Conservation (phyloP, 495 filamentous ascomycete genomes). For the Pyrenula aspistea region DNA sequence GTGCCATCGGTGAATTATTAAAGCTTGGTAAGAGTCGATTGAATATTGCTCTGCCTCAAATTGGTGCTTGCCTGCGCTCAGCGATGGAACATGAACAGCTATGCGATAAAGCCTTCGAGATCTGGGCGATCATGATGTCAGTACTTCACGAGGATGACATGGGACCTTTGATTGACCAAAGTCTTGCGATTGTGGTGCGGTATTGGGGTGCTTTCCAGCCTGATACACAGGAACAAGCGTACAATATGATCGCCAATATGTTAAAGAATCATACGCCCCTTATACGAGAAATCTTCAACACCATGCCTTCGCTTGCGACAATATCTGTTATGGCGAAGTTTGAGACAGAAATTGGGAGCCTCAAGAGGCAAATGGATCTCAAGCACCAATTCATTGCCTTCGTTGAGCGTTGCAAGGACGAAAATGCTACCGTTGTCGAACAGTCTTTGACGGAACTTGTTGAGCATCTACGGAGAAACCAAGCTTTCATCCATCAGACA, state of each 20-base stretch:
- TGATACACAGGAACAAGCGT: constrained; percentile 41
- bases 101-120: constrained; percentile 63
- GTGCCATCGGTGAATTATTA: constrained; percentile 82
- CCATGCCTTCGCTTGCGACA: constrained; percentile 65
- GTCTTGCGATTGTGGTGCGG: constrained; percentile 71
- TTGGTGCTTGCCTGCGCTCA: constrained; percentile 78
- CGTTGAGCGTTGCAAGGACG: constrained; percentile 58
- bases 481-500: constrained; percentile 69
- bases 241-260: constrained; percentile 50
- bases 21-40: constrained; percentile 55
- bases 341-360: constrained; percentile 45
- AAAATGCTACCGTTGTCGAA: constrained; percentile 71
- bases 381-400: constrained; percentile 58
- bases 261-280: constrained; percentile 45
- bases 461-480: constrained; percentile 56
- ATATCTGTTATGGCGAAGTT: constrained; percentile 57
- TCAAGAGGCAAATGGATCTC: constrained; percentile 49
- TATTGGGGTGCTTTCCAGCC: constrained; percentile 63
- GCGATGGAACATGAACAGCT: constrained; percentile 63
- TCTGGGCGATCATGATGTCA: constrained; percentile 70
- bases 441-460: constrained; percentile 68
- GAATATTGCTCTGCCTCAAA: constrained; percentile 76
- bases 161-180: constrained; percentile 68
- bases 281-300: constrained; percentile 51
- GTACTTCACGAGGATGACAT: constrained; percentile 67